Percentiles rank a stretch among this genome's conserved stretches.
Conservation (phyloP, 345 rosid genomes). For the Pistacia integerrima region DNA sequence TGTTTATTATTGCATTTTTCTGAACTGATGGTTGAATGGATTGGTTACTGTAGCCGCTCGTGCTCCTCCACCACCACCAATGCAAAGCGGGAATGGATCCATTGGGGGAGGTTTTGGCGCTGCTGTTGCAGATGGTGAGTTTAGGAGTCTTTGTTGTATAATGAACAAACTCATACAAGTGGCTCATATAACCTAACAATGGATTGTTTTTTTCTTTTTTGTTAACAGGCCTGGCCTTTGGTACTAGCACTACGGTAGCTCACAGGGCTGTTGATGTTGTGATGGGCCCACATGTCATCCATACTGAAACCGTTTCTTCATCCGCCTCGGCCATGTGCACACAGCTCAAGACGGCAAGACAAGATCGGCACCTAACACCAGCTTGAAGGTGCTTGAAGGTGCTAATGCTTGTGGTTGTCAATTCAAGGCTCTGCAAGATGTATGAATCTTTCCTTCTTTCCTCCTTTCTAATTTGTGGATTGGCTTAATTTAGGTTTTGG, state of each 20-base stretch:
- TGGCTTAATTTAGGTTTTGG: not conserved
- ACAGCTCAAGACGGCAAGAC: no score
- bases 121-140: constrained; percentile 31
- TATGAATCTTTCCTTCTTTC: constrained; percentile 18
- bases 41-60: constrained; percentile 17
- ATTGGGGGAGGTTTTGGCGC: constrained; percentile 18
- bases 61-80: constrained; percentile 28
- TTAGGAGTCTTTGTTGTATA: not conserved
- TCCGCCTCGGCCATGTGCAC: no score
- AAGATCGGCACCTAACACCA: not conserved
- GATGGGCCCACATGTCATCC: constrained; percentile 50
- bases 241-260: constrained; percentile 48
- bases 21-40: not conserved
- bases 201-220: not conserved
- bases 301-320: constrained; percentile 43
- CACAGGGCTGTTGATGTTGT: constrained; percentile 50
- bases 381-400: no score
- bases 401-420: constrained; percentile 46
- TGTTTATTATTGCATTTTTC: not conserved
- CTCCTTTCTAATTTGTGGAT: not conserved
- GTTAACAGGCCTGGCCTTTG: constrained; percentile 43
- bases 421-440: constrained; percentile 47
- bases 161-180: not conserved
- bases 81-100: constrained; percentile 8
- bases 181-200: not conserved